Base-by-base conservation (phyloP, 1,284 basidiomycete species). In the Marasmius sp. region DNA sequence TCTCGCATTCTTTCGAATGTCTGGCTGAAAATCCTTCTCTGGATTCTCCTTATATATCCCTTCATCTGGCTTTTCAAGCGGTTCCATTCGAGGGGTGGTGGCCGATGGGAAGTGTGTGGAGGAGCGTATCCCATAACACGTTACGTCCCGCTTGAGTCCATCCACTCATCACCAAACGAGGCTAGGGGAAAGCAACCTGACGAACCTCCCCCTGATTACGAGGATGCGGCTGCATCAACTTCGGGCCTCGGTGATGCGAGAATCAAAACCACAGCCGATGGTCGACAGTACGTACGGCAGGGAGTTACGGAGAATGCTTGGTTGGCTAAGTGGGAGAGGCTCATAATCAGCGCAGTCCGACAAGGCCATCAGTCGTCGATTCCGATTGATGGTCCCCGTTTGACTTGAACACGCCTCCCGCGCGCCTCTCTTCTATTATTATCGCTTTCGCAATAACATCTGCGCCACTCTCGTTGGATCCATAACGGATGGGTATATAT, bases 61-160 rank as follows among this genome's bases (percentile, higher is more conserved):
- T 78, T 87, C 69, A 78, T 90, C 65, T 88, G 84, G 85, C 70
- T 88, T 3, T 87, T 80, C 71, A 78, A 79, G 64, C 80, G 78
- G 6, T 84, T 82, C 68, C 72, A 77, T 60, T 57, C 65, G 16
- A 72, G 69, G 0, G 84, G 84, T 8, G 85, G 85, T 18, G 86
- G 85, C 0, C 69, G 73, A 18, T 87, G 85, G 86, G 75, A 77
- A 60, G 79, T 87, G n/a, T 82, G 81, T 57, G 86, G 86, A 33
- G 81, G 81, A 47, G 85, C 84, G 39, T 86, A 84, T 65, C 76
- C 80, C 16, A 72, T 87, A 16, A 54, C 52, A 4, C 33, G 52
- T 10, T 54, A 54, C 20, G 34, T 37, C 12, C 52, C 52, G 5
- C 20, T 54, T 37, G 36, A 34, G 8, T n/a, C 27, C 16, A 1